Percentiles rank a stretch among this genome's conserved stretches.
Conservation (phyloP, 139 green algal species). For the Zygnema cylindricum region DNA sequence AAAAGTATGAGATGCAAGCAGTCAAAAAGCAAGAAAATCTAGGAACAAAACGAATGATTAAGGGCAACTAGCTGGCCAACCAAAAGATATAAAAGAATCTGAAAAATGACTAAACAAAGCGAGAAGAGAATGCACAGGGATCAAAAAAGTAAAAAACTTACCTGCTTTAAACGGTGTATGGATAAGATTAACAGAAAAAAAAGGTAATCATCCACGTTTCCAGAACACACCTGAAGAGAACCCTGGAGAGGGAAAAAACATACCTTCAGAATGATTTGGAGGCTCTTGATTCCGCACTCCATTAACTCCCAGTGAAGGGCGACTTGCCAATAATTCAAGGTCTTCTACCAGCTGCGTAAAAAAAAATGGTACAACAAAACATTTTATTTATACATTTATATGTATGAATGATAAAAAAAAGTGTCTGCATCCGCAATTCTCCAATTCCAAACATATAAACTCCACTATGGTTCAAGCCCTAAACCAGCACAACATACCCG, state of each 20-base stretch:
- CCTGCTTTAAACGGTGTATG: neutral
- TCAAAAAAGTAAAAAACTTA: neutral
- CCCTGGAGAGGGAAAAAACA: neutral
- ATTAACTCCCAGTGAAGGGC: slow-evolving; percentile 15
- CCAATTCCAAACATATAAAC: too few species aligned
- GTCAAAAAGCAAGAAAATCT: too few species aligned
- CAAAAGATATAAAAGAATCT: too few species aligned
- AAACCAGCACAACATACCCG: neutral
- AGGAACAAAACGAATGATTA: too few species aligned
- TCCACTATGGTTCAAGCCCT: too few species aligned
- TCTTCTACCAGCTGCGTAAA: slow-evolving; percentile 40
- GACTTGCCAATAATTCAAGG: slow-evolving; percentile 43
- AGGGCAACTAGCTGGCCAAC: too few species aligned
- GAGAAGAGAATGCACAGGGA: too few species aligned
- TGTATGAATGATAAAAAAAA: slow-evolving; percentile 5
- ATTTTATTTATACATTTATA: neutral
- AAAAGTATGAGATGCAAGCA: neutral
- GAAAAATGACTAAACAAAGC: too few species aligned
- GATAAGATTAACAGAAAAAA: neutral
- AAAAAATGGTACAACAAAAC: neutral
- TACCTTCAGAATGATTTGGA: neutral
- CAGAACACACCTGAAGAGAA: neutral
- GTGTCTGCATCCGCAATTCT: too few species aligned
- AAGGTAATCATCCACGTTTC: neutral
- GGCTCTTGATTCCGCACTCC: slow-evolving; percentile 3